These are phyloP conservation scores for Casuarina equisetifolia DNA, from an alignment of 306 rosid genomes.

Conservation along the genomic window DNA sequence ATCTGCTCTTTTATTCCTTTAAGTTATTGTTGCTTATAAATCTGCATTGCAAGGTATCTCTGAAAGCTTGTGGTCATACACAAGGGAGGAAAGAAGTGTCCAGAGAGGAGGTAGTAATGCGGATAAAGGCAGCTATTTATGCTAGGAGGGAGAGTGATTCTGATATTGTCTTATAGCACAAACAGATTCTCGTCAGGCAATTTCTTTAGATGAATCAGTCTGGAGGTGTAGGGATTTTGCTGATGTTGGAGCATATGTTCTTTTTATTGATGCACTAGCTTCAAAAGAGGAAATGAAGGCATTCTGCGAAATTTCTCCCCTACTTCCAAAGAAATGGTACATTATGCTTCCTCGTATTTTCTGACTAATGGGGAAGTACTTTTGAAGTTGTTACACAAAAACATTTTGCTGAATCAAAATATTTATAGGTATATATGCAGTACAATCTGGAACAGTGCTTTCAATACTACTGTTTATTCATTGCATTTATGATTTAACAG, in stretches of 20 bases:
- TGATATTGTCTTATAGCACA: constrained; percentile 86
- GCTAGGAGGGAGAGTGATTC: constrained; percentile 82
- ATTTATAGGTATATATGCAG: background rate
- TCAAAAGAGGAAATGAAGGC: constrained; percentile 82
- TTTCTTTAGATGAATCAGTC: constrained; percentile 74
- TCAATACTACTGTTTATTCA: background rate
- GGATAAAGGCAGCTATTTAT: constrained; percentile 77
- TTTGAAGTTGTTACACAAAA: background rate
- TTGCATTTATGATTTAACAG: background rate
- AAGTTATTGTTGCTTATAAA: constrained; percentile 15
- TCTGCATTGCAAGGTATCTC: constrained; percentile 55
- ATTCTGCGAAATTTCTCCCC: constrained; percentile 72
- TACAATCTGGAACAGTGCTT: background rate
- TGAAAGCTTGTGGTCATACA: constrained; percentile 92
- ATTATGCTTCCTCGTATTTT: background rate
- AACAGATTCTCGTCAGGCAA: constrained; percentile 85
- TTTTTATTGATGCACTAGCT: constrained; percentile 77
- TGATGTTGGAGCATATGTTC: constrained; percentile 94
- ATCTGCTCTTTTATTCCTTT: background rate
- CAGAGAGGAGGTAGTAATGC: constrained; percentile 76
- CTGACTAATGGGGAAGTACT: background rate
- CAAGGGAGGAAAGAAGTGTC: constrained; percentile 76
- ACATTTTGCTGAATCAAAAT: background rate
- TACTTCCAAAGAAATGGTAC: constrained; percentile 74
- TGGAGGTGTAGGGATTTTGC: constrained; percentile 72